Base-by-base conservation (phyloP, 2,329 filamentous ascomycete genomes). In the Colletotrichum sp. region DNA sequence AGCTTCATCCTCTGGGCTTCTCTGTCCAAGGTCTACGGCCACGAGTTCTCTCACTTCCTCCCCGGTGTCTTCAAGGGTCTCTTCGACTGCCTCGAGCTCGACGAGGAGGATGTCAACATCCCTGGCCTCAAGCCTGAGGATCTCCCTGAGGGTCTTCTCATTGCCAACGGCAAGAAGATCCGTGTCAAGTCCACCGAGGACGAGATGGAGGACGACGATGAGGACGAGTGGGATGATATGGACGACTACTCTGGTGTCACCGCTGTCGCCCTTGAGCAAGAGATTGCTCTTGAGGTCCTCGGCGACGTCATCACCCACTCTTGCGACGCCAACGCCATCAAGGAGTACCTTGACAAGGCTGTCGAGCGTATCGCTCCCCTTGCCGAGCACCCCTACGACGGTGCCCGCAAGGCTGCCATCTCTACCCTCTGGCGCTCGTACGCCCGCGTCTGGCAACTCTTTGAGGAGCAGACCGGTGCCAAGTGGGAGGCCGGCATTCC, bases 1-100 rank as follows among this genome's bases (percentile, higher is more conserved):
- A 98, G 95, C 84, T 99, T 98, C 87, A 98, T 99, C 78, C 90
- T 99, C 71, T 99, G 97, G 96, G 96, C 95, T 79, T 95, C 95
- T 55, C 93, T 99, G 83, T 94, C 96, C 78, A 98, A 98, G 88
- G 95, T 99, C 12, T 99, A 99, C 85, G 93, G 94, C 81, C 94
- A 95, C 82, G 90, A 96, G 71, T 96, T 98, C 78, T 91, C 92
- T 72, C 93, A 94, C 75, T 97, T 95, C 87, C 90, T 97, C 8
- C 89, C 91, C 1, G 95, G 94, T 67, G 94, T 95, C 67, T 94
- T 96, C 84, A 92, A 94, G 83, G 93, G 93, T 70, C 90, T 99
- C 28, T 94, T 97, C 79, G 93, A 95, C 76, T 96, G 95, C 82
- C 90, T 99, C 34, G 93, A 98, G 82, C 92, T 98, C 34, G 93